Conservation (phyloP, 2,329 filamentous ascomycete genomes). For the Aspergillus thermomutatus region DNA sequence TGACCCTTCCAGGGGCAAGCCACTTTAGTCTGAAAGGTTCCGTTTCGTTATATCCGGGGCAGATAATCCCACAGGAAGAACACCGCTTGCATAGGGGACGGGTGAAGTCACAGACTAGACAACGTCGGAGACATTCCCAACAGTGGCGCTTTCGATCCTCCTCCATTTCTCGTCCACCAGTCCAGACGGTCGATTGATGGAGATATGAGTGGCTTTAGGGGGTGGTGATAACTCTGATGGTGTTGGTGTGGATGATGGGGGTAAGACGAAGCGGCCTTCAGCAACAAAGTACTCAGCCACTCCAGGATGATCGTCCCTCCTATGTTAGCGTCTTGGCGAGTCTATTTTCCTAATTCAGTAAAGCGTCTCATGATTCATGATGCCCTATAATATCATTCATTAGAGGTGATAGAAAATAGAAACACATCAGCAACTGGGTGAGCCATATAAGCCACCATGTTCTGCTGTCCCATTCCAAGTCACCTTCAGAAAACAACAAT, state of each 20-base stretch:
- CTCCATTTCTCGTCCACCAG: conserved; percentile 2
- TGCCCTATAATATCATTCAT: too few species aligned
- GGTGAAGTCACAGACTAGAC: conserved; percentile 40
- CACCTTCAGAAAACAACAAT: background rate
- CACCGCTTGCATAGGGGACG: conserved; percentile 40
- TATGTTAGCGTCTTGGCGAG: background rate
- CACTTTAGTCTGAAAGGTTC: conserved; percentile 35
- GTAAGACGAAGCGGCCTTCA: too few species aligned
- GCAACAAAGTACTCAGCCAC: too few species aligned
- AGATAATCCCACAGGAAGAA: conserved; percentile 29
- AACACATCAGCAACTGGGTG: background rate
- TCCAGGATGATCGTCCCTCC: background rate
- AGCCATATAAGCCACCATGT: background rate
- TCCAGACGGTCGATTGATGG: background rate
- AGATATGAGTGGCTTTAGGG: too few species aligned
- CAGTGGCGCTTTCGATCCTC: conserved; percentile 29
- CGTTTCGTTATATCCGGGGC: conserved; percentile 40
- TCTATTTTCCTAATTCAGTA: background rate
- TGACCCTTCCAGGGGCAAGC: conserved; percentile 21
- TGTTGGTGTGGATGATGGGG: too few species aligned
- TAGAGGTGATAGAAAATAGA: too few species aligned
- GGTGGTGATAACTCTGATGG: too few species aligned
- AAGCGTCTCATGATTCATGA: background rate
- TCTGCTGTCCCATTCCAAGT: background rate
- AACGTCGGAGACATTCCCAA: conserved; percentile 44